Evolutionary conservation across 306 rosid genomes (phyloP), one percentile per base, ranked within the genome.

Genomic region (Mimosa pudica): DNA sequence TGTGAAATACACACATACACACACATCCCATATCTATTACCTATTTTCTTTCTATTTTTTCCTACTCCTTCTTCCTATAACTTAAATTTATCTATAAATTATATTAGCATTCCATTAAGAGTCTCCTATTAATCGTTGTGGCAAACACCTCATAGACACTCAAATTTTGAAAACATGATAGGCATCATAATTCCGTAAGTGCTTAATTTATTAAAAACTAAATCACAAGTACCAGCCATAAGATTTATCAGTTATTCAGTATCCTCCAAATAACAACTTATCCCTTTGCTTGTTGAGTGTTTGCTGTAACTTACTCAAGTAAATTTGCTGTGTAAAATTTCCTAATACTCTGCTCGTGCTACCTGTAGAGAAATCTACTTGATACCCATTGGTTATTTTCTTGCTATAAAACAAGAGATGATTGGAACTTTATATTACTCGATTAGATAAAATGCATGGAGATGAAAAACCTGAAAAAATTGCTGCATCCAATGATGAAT

Each of bases 381-480:
- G 55, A 61, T 12, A 62, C 75, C 10, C 45, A 45, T 1, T 71
- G 7, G 18, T 85, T 24, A n/a, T 68, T 82, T 75, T 70, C 54
- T 77, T 35, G 42, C 57, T 48, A 24, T 48, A 35, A 24, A 69
- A 69, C 60, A 71, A 80, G 76, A 51, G 33, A 49, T 47, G 44
- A 79, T 60, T 72, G 70, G 54, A 80, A 33, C 75, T 4, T 73
- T 18, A 33, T 71, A 18, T 11, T 70, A 52, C 57, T 52, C 60
- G 65, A 76, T 36, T 82, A 95, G 99, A 83, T 93, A 41, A 93
- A 88, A 81, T 96, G 88, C 87, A 89, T 81, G 91, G 98, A 96
- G 86, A 70, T 89, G 85, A 93, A 78, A 88, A 84, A 32, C 88
- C 89, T 66, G 95, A 90, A 55, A 86, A 79, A 70, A 71, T 88